phyloP scores from a whole-genome alignment of 2,329 filamentous ascomycete species.

The Trichoderma lentiforme region DNA sequence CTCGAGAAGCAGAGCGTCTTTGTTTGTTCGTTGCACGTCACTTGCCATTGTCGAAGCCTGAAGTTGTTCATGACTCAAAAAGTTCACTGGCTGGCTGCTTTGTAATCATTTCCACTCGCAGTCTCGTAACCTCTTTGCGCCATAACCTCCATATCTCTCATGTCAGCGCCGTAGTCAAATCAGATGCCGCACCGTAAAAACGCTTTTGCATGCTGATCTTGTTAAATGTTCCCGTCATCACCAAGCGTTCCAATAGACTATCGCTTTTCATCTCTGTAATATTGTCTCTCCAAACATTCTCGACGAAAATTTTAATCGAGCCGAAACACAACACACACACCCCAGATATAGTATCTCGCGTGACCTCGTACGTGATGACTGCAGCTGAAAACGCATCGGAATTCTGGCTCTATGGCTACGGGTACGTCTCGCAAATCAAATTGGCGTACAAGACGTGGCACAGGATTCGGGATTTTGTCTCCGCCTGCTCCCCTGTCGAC shows the following conservation, averaged over 20 bases:
- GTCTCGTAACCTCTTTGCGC: neutral
- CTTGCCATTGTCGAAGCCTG: neutral
- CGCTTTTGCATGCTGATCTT: neutral
- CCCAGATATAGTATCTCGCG: neutral
- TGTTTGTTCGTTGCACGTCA: neutral
- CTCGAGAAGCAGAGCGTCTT: neutral
- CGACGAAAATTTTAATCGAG: neutral
- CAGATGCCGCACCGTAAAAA: neutral
- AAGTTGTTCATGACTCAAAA: neutral
- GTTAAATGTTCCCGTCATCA: neutral
- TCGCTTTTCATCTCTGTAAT: neutral
- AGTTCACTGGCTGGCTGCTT: neutral
- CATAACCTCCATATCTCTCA: neutral
- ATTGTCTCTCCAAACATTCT: neutral
- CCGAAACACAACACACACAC: neutral
- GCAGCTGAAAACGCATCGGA: constrained; percentile 46
- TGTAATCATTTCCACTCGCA: neutral
- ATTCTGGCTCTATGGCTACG: constrained; percentile 97
- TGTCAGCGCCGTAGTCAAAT: neutral
- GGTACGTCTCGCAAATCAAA: constrained; percentile 51
- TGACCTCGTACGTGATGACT: constrained; percentile 2
- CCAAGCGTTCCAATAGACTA: neutral
- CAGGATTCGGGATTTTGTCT: neutral
- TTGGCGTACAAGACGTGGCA: neutral
- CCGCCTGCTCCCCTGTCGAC: neutral